phyloP scores from a whole-genome alignment of 768 basidiomycete genomes.

The Tulasnella sp. region DNA sequence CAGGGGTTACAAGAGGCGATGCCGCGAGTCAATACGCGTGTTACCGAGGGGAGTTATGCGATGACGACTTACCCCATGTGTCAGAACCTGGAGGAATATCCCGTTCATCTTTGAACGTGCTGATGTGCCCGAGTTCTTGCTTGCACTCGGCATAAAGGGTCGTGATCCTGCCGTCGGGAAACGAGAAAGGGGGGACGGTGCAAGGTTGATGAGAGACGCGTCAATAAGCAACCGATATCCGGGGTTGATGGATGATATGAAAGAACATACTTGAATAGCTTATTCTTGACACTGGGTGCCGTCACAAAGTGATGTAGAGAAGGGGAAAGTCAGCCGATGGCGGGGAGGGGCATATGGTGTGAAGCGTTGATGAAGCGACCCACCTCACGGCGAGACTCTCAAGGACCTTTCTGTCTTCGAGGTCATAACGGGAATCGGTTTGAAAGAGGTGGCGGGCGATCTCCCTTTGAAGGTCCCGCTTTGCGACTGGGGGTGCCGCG shows the following conservation, averaged over 20 bases:
- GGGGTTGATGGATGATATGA: background rate
- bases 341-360: background rate
- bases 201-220: background rate
- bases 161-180: conserved; percentile 5
- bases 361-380: background rate
- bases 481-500: conserved; percentile 16
- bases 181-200: background rate
- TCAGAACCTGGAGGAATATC: conserved; percentile 18
- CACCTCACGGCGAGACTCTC: conserved; percentile 18
- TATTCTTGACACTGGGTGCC: conserved; percentile 19
- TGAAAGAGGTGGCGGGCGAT: conserved; percentile 19
- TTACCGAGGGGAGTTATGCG: background rate
- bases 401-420: conserved; percentile 16
- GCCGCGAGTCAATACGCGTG: background rate
- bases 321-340: too few relatives aligned
- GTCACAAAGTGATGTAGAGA: too few relatives aligned
- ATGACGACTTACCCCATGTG: conserved; percentile 15
- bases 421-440: conserved; percentile 18
- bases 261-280: conserved; percentile 19
- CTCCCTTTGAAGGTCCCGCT: conserved; percentile 20
- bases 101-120: conserved; percentile 15
- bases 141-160: conserved; percentile 20
- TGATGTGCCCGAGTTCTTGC: conserved; percentile 16
- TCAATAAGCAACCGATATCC: background rate
- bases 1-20: background rate